These are phyloP conservation scores for Colletotrichum limetticola DNA, from an alignment of 2,329 filamentous ascomycete species.

Conservation along the genomic window DNA sequence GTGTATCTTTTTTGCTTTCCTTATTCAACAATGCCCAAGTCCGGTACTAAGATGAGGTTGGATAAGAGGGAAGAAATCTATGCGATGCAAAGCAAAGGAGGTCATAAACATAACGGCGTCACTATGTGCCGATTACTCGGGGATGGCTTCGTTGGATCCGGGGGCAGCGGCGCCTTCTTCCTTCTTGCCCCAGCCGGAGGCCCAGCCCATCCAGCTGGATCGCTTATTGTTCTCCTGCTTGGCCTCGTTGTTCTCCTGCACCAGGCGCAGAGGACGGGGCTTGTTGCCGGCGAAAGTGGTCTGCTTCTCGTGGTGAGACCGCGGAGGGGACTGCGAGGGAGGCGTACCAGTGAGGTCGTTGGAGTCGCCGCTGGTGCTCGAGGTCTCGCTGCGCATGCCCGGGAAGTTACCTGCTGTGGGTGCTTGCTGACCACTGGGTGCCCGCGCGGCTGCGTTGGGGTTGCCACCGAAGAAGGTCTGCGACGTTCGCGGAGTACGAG, in stretches of 20 bases:
- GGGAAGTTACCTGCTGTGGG: conserved; percentile 72
- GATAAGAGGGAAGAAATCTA: neutral
- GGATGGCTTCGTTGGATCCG: conserved; percentile 27
- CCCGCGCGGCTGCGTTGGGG: conserved; percentile 62
- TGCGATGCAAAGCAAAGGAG: conserved; percentile 25
- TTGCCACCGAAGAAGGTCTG: conserved; percentile 73
- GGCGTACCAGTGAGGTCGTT: conserved; percentile 58
- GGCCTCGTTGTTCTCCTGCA: conserved; percentile 77
- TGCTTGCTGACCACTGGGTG: conserved; percentile 60
- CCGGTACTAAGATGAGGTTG: conserved; percentile 1
- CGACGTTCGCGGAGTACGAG: conserved; percentile 70
- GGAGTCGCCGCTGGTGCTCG: conserved; percentile 75
- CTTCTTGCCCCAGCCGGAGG: conserved; percentile 59
- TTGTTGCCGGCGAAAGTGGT: conserved; percentile 75
- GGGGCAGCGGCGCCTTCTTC: conserved; percentile 49
- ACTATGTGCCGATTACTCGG: conserved; percentile 32
- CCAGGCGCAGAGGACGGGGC: conserved; percentile 85
- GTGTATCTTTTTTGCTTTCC: conserved; percentile 10
- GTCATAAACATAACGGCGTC: conserved; percentile 34
- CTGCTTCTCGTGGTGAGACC: conserved; percentile 62
- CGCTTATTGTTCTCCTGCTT: conserved; percentile 65
- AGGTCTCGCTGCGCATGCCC: conserved; percentile 74
- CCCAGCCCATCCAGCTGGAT: conserved; percentile 74
- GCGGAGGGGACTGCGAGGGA: conserved; percentile 65
- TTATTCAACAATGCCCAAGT: conserved; percentile 24